Percentiles rank a stretch among this genome's conserved stretches.
Evolutionary conservation across 441 rosid genomes (phyloP).

Genomic region (Hypseocharis bilobata): DNA sequence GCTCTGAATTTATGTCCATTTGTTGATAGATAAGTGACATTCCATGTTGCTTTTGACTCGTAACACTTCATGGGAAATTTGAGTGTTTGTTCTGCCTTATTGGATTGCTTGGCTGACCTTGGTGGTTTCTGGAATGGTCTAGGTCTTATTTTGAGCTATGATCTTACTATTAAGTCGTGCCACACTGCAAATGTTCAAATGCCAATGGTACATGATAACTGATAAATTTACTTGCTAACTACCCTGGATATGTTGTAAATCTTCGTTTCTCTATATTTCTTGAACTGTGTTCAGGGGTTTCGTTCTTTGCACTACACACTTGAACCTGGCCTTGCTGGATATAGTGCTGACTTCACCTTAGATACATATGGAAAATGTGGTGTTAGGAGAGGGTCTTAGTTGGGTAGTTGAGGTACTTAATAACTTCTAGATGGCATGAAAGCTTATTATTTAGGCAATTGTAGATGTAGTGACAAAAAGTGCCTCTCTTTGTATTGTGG

Average conservation of each 20-base stretch:
- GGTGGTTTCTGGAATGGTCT: background rate
- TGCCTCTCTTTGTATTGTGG: background rate
- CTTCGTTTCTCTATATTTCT: background rate
- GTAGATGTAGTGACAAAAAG: background rate
- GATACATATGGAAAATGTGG: background rate
- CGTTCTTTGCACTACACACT: background rate
- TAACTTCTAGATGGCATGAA: background rate
- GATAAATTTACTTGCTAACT: background rate
- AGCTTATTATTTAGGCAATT: background rate
- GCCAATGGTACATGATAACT: background rate
- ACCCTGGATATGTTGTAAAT: too few relatives aligned
- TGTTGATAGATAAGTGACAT: background rate
- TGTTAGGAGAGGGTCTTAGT: background rate
- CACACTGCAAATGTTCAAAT: background rate
- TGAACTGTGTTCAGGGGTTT: background rate
- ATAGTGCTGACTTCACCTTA: background rate
- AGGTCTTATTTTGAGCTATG: background rate
- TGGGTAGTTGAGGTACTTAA: background rate
- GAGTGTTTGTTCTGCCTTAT: background rate
- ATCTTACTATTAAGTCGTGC: background rate
- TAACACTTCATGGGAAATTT: background rate
- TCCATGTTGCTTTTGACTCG: slow-evolving; percentile 1
- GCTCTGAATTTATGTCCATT: background rate
- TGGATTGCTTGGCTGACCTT: background rate
- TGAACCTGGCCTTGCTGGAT: background rate